phyloP scores from a whole-genome alignment of 192 early-diverging fungal genomes.

The Backusella tuberculispora region DNA sequence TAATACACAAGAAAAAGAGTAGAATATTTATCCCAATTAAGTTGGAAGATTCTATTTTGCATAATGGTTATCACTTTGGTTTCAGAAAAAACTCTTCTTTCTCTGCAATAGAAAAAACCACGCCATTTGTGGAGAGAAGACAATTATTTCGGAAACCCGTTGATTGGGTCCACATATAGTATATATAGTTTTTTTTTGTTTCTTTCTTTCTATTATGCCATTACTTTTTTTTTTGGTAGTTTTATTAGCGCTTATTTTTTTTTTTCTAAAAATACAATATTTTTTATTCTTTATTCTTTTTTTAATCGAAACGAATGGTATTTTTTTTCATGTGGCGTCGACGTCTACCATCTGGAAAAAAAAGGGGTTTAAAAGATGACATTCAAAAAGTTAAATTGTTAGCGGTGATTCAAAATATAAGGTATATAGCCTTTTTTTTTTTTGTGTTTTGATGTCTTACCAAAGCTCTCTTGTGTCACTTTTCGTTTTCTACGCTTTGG shows the following conservation, averaged over 20 bases:
- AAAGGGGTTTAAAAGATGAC: neutral
- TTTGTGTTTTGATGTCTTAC: slow-evolving; percentile 9
- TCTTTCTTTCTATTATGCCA: neutral
- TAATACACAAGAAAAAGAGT: neutral
- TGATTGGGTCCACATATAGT: slow-evolving; percentile 8
- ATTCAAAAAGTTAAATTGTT: neutral
- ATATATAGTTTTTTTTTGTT: neutral
- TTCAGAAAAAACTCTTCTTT: neutral
- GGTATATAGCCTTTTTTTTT: neutral
- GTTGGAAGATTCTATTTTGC: neutral
- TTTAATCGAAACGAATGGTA: neutral
- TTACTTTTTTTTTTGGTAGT: neutral
- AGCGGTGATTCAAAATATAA: neutral
- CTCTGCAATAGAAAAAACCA: slow-evolving; percentile 1
- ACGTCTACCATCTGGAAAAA: neutral
- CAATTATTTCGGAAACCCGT: neutral
- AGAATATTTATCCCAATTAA: slow-evolving; percentile 8
- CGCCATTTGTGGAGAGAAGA: slow-evolving; percentile 3
- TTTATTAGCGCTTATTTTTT: too few relatives aligned
- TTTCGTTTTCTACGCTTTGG: slow-evolving; percentile 2
- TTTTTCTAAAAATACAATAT: neutral
- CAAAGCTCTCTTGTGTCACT: neutral
- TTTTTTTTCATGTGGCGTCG: neutral
- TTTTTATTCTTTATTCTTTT: neutral
- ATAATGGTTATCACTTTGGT: neutral